Base-by-base conservation (phyloP, 1,139 yeast species). In the Wickerhamomyces sp. region DNA sequence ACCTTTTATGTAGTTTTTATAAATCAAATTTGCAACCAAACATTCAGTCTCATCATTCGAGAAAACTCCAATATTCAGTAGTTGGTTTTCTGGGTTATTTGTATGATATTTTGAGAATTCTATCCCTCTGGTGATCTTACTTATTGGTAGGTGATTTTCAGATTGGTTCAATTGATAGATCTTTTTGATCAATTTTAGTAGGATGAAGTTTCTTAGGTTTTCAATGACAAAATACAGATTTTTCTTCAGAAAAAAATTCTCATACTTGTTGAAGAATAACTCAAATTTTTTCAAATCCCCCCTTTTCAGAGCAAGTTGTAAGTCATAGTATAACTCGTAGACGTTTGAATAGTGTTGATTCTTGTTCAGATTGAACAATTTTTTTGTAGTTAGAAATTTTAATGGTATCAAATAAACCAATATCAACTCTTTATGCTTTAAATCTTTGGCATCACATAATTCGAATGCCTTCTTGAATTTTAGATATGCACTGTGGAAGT, bases 1-100 rank as follows among this genome's bases (percentile, higher is more conserved):
- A 1, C 97, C 98, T 65, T 86, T 89, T 48, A 90, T 70, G 46
- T 67, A 68, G 10, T 88, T 87, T 38, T 65, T 66, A 42, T 74
- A 70, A 15, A 91, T 88, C 56, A 86, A 65, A 46, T 77, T 77
- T 0, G 96, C 91, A 37, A 90, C 56, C 27, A 78, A 65, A 53
- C 94, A 81, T 65, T 91, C 97, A 7, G 84, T 71, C 43, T 79
- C 82, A 54, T 79, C 84, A 11, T 49, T 36, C 1, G 54, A 47
- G 30, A 45, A 56, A 7, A 39, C 13, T 13, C 9, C 31, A 5
- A 48, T 27, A 44, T 23, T 51, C 44, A 10, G 37, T 29, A 11
- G 27, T 10, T 18, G 23, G 5, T 26, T n/a, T 3, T 9, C 37
- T 37, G 14, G 33, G 27, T 47, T 40, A 11, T 45, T 34, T 9